A percentile compares a stretch with the other conserved stretches of the same genome.
Conservation (phyloP, 2,329 filamentous ascomycete species). For the Colletotrichum lupini region DNA sequence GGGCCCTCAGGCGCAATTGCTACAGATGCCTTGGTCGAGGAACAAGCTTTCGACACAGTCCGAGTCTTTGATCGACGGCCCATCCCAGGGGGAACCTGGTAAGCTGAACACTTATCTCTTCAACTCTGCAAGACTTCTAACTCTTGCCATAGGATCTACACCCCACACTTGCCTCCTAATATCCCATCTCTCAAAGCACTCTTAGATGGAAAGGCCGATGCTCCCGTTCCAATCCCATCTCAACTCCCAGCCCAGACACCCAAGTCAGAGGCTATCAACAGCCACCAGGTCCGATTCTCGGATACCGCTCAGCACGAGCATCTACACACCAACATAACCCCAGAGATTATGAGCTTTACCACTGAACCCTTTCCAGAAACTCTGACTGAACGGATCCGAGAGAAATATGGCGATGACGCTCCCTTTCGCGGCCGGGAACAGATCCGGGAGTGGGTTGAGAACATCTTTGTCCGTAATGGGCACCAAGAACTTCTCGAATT, state of each 20-base stretch:
- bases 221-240: constrained; percentile 52
- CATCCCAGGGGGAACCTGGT: constrained; percentile 67
- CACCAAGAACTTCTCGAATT: constrained; percentile 53
- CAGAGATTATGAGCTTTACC: constrained; percentile 65
- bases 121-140: neutral
- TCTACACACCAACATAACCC: constrained; percentile 69
- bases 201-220: constrained; percentile 56
- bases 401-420: constrained; percentile 61
- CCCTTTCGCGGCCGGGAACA: constrained; percentile 67
- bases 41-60: constrained; percentile 65
- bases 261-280: constrained; percentile 46
- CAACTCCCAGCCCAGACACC: constrained; percentile 54
- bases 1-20: constrained; percentile 68
- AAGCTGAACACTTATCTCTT: constrained; percentile 33
- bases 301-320: constrained; percentile 66
- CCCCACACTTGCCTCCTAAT: constrained; percentile 45
- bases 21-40: constrained; percentile 66
- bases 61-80: constrained; percentile 69
- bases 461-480: constrained; percentile 44
- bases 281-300: constrained; percentile 56
- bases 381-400: constrained; percentile 53
- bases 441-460: constrained; percentile 64
- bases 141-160: constrained; percentile 42
- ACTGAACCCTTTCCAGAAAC: constrained; percentile 59
- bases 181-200: constrained; percentile 47